Conservation (phyloP, 345 rosid species). For the Camelina laxa region DNA sequence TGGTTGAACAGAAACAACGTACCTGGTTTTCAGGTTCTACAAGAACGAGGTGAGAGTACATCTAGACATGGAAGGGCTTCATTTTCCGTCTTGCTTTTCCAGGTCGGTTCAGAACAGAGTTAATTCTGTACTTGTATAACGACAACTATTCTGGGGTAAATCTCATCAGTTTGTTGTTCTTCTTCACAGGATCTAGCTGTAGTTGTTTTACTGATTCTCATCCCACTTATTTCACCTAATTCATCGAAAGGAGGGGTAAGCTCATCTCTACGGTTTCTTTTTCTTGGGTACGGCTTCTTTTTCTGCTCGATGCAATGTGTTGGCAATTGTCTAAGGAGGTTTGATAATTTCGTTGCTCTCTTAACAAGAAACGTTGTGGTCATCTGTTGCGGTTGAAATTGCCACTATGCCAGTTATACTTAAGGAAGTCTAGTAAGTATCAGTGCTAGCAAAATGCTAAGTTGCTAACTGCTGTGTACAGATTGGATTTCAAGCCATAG, state of each 20-base stretch:
- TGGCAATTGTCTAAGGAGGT: constrained; percentile 12
- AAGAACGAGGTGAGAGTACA: constrained; percentile 98
- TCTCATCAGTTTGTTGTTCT: constrained; percentile 32
- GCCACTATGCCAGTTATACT: constrained; percentile 22
- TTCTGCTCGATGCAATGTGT: constrained; percentile 1
- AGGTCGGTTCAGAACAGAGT: constrained; percentile 55
- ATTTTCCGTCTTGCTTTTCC: constrained; percentile 96
- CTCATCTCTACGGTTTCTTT: constrained; percentile 29
- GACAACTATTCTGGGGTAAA: constrained; percentile 12
- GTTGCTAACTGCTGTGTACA: constrained; percentile 50
- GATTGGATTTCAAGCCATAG: constrained; percentile 97
- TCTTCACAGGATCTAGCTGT: constrained; percentile 93
- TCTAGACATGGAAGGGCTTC: constrained; percentile 99
- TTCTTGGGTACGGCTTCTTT: constrained; percentile 24
- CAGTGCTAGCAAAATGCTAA: constrained; percentile 22
- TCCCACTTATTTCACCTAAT: constrained; percentile 97
- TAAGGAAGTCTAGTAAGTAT: constrained; percentile 15
- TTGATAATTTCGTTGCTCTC: constrained; percentile 14
- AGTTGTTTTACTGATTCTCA: constrained; percentile 92
- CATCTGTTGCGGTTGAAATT: constrained; percentile 1
- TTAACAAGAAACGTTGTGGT: constrained; percentile 10
- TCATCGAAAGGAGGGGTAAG: constrained; percentile 99
- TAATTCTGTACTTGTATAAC: constrained; percentile 19
- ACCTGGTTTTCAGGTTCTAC: constrained; percentile 75
- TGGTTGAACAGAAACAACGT: constrained; percentile 21